Evolutionary conservation across 139 green algal species (phyloP).

Genomic region (Tetraselmis chui): DNA sequence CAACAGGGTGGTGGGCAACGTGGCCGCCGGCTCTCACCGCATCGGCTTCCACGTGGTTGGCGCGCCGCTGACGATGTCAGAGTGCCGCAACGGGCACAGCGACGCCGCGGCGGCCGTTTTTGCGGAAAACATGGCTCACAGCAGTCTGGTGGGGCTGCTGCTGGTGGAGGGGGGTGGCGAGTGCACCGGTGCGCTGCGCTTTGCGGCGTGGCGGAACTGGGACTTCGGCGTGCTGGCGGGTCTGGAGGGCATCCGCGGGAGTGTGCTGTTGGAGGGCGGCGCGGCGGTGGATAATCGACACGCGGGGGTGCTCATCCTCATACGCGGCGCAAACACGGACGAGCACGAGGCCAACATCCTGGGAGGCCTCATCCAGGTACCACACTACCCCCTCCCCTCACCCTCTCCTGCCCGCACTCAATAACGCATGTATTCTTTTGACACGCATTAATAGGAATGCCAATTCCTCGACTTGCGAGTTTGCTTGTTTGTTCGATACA

Average conservation of each 20-base stretch:
- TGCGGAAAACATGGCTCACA: constrained; percentile 5
- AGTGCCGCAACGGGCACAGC: neutral
- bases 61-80: neutral
- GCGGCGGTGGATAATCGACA: constrained; percentile 2
- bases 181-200: neutral
- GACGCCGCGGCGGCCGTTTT: neutral
- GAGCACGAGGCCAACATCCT: neutral
- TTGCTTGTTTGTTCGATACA: too few species aligned
- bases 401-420: neutral
- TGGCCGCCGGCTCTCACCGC: constrained; percentile 14
- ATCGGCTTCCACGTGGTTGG: constrained; percentile 7
- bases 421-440: too few species aligned
- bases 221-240: constrained; percentile 16
- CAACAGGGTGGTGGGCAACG: constrained; percentile 3
- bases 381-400: too few species aligned
- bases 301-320: constrained; percentile 4
- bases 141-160: constrained; percentile 6
- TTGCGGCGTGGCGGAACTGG: constrained; percentile 5
- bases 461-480: too few species aligned
- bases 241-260: neutral
- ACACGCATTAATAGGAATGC: too few species aligned
- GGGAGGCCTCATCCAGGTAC: neutral
- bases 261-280: constrained; percentile 1
- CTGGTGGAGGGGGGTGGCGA: neutral
- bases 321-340: neutral